phyloP scores from a whole-genome alignment of 805 yeast species.

The Saturnispora halmiae region DNA sequence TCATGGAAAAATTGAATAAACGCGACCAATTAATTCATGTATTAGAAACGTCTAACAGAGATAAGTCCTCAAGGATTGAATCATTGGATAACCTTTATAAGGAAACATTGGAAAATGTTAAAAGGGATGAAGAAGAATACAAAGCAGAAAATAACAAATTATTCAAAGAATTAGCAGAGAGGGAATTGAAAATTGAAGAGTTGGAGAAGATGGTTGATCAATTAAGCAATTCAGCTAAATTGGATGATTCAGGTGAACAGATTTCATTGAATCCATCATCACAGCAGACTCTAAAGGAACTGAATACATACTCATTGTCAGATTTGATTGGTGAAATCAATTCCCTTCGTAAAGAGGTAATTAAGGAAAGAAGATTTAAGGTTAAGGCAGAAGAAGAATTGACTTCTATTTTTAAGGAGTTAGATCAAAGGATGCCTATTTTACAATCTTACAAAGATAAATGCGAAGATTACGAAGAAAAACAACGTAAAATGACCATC shows the following conservation, averaged over 20 bases:
- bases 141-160: conserved; percentile 30
- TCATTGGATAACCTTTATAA: conserved; percentile 44
- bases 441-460: conserved; percentile 57
- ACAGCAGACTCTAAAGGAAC: conserved; percentile 39
- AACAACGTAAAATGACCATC: conserved; percentile 44
- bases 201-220: conserved; percentile 39
- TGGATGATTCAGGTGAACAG: conserved; percentile 12
- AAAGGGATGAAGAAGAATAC: conserved; percentile 30
- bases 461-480: conserved; percentile 47
- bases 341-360: conserved; percentile 53
- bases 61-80: conserved; percentile 41
- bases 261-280: conserved; percentile 34
- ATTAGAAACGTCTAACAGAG: conserved; percentile 44
- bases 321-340: conserved; percentile 58
- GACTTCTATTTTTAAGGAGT: conserved; percentile 60
- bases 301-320: conserved; percentile 50
- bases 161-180: conserved; percentile 29
- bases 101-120: conserved; percentile 32
- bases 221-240: conserved; percentile 18
- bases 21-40: conserved; percentile 55
- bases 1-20: conserved; percentile 46
- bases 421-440: conserved; percentile 71
- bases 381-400: conserved; percentile 62
- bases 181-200: conserved; percentile 32
- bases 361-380: conserved; percentile 63